These are phyloP conservation scores for Aspergillus sp. DNA, from an alignment of 2,329 filamentous ascomycete genomes.

Conservation along the genomic window DNA sequence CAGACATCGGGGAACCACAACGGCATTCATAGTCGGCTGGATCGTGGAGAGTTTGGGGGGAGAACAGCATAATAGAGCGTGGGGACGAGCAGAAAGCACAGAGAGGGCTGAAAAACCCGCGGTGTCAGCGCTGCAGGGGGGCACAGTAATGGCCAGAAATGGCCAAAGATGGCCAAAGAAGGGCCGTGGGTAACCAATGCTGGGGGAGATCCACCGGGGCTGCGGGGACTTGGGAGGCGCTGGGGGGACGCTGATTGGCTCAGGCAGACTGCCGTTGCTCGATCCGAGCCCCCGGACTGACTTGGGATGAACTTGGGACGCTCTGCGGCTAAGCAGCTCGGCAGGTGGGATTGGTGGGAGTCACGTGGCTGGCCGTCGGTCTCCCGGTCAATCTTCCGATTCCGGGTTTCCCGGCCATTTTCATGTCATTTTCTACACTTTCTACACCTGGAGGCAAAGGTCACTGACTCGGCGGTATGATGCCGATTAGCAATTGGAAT, in stretches of 20 bases:
- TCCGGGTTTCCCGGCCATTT: no score
- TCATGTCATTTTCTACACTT: no score
- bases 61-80: slow-evolving; percentile 8
- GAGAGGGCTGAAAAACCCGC: neutral
- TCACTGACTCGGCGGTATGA: no score
- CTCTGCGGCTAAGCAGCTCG: slow-evolving; percentile 20
- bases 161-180: neutral
- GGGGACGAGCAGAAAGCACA: neutral
- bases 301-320: slow-evolving; percentile 18
- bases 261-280: slow-evolving; percentile 28
- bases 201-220: slow-evolving; percentile 5
- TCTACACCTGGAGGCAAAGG: no score
- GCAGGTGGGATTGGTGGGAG: slow-evolving; percentile 29
- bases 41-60: slow-evolving; percentile 18
- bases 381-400: slow-evolving; percentile 15
- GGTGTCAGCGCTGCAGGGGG: neutral
- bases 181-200: neutral
- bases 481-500: no score
- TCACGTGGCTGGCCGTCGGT: slow-evolving; percentile 30
- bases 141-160: no score
- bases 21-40: slow-evolving; percentile 40
- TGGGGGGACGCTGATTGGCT: neutral
- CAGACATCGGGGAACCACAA: slow-evolving; percentile 31
- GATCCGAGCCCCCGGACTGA: slow-evolving; percentile 24
- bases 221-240: slow-evolving; percentile 13